Evolutionary conservation across 2,329 filamentous ascomycete species (phyloP).

Genomic region (Ophiostoma perfectum): DNA sequence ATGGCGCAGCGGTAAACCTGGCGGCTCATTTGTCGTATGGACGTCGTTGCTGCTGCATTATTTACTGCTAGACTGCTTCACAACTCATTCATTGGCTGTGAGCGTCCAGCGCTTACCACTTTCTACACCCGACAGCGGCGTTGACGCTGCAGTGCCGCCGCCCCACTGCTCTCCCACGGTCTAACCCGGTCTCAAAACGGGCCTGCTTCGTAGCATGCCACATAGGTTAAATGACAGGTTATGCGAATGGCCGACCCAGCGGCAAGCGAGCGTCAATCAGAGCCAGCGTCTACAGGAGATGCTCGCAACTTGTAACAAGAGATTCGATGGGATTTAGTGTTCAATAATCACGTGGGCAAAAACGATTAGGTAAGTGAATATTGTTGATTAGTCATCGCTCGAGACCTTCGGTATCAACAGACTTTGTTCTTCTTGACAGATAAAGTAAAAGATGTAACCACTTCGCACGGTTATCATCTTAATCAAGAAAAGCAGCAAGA

Average conservation of each 20-base stretch:
- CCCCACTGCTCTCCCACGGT: background rate
- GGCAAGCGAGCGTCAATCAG: background rate
- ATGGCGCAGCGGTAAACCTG: too few species aligned
- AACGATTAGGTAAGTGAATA: background rate
- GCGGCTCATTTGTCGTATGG: too few species aligned
- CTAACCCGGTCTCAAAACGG: background rate
- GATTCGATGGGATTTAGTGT: background rate
- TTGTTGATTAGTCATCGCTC: background rate
- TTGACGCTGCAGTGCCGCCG: background rate
- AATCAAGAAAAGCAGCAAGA: too few species aligned
- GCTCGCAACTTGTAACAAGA: background rate
- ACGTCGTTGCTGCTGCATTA: too few species aligned
- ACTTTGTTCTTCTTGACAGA: too few species aligned
- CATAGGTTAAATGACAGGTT: background rate
- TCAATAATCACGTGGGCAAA: background rate
- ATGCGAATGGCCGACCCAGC: background rate
- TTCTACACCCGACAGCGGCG: too few species aligned
- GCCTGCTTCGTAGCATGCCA: background rate
- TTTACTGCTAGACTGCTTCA: background rate
- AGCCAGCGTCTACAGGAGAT: background rate
- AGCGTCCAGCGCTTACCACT: slow-evolving; percentile 20
- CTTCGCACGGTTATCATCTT: too few species aligned
- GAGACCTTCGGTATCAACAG: too few species aligned
- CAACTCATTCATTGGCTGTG: slow-evolving; percentile 20
- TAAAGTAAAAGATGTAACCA: too few species aligned